These are phyloP conservation scores for Aspergillus clavatus DNA, from an alignment of 2,329 filamentous ascomycete genomes.

Conservation along the genomic window DNA sequence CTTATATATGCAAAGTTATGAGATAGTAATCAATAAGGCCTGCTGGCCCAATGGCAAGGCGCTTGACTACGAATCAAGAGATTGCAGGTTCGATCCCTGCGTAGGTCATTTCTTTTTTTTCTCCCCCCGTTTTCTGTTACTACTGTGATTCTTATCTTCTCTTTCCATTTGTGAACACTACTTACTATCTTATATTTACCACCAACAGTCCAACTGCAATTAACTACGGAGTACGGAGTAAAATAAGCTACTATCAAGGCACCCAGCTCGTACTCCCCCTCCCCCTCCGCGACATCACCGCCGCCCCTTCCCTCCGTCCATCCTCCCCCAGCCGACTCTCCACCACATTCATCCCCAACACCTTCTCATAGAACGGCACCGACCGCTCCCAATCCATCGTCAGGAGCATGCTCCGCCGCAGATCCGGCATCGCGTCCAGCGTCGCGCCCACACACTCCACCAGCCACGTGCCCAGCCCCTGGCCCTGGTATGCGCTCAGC, in stretches of 20 bases:
- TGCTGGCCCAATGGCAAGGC: conserved; percentile 46
- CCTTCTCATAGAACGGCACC: conserved; percentile 17
- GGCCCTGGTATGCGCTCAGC: conserved; percentile 53
- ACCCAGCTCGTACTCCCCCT: background rate
- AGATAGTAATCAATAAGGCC: background rate
- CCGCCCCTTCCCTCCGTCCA: conserved; percentile 1
- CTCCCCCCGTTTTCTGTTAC: background rate
- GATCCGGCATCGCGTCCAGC: conserved; percentile 51
- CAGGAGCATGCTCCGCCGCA: conserved; percentile 55
- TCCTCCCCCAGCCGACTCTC: conserved; percentile 12
- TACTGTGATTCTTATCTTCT: background rate
- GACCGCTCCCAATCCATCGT: conserved; percentile 16
- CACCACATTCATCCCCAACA: conserved; percentile 22
- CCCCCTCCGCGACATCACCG: conserved; percentile 5
- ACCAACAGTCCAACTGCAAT: too few relatives aligned
- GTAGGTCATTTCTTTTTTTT: conserved; percentile 23
- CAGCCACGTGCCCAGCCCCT: conserved; percentile 62
- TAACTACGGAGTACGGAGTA: too few relatives aligned
- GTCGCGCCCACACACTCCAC: conserved; percentile 57
- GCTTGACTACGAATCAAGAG: conserved; percentile 51
- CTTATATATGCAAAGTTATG: too few relatives aligned
- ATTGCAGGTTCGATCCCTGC: conserved; percentile 47
- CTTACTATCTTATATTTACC: too few relatives aligned
- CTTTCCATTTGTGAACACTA: too few relatives aligned
- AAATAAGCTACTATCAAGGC: too few relatives aligned